Evolutionary conservation across 257 asterid genomes (phyloP).

Genomic region (Penstemon eatonii): DNA sequence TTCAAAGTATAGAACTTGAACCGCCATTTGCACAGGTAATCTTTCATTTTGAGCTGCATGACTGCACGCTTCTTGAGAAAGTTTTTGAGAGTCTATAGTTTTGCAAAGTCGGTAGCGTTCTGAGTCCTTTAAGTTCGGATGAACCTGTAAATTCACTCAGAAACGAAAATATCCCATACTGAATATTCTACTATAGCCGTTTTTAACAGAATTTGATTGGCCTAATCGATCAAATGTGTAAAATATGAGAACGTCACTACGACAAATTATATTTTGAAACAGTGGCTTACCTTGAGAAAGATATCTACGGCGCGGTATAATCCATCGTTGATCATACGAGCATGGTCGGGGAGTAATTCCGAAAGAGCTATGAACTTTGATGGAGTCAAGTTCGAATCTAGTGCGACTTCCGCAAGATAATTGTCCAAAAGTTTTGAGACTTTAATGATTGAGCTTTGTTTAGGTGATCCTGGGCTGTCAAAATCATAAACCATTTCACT

Average conservation of each 20-base stretch:
- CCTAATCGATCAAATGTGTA: neutral
- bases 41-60: constrained; percentile 97
- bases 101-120: constrained; percentile 87
- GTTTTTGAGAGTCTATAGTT: constrained; percentile 79
- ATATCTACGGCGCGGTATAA: constrained; percentile 69
- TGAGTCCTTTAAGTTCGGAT: constrained; percentile 81
- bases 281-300: constrained; percentile 56
- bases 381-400: constrained; percentile 64
- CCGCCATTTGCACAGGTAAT: constrained; percentile 93
- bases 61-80: constrained; percentile 97
- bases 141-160: constrained; percentile 51
- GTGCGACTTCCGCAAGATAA: constrained; percentile 67
- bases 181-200: neutral
- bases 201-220: neutral
- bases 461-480: constrained; percentile 51
- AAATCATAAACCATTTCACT: constrained; percentile 74
- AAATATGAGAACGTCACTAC: neutral
- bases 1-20: constrained; percentile 92
- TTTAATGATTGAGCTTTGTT: constrained; percentile 55
- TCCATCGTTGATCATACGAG: constrained; percentile 66
- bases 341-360: constrained; percentile 67
- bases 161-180: neutral
- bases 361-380: constrained; percentile 51
- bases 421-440: constrained; percentile 64
- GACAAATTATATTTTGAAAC: neutral